Evolutionary conservation across 257 asterid genomes (phyloP).

Genomic region (Salvia splendens): DNA sequence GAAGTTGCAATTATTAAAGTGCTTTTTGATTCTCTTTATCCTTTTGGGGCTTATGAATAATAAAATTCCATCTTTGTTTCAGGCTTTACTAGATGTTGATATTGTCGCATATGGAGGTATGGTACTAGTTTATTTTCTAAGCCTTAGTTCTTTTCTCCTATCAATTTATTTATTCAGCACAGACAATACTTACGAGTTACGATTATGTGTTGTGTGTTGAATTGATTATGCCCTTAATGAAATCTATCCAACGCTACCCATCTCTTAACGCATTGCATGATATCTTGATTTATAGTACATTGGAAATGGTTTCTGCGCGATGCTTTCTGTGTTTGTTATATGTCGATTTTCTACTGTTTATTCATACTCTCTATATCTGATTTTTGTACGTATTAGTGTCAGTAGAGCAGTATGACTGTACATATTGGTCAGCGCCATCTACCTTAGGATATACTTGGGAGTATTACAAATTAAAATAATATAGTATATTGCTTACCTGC

Average conservation of each 20-base stretch:
- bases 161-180: constrained; percentile 17
- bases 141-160: constrained; percentile 10
- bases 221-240: not conserved
- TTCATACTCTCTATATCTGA: not conserved
- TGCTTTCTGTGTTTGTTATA: not conserved
- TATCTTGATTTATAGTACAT: not conserved
- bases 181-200: constrained; percentile 13
- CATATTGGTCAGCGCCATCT: not conserved
- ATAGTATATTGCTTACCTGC: not conserved
- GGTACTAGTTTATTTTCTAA: constrained; percentile 27
- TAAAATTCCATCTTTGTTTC: constrained; percentile 38
- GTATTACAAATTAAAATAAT: not conserved
- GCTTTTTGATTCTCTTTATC: not conserved
- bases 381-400: not conserved
- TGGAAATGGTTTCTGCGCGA: not conserved
- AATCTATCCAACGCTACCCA: not conserved
- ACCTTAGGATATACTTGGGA: not conserved
- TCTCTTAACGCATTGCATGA: not conserved
- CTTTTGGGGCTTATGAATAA: constrained; percentile 10
- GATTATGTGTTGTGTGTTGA: not conserved
- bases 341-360: not conserved
- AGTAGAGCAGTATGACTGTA: not conserved
- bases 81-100: constrained; percentile 81
- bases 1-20: constrained; percentile 8
- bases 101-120: constrained; percentile 97